Conservation (phyloP, 2,329 filamentous ascomycete species). For the Arthrobotrys conoides region DNA sequence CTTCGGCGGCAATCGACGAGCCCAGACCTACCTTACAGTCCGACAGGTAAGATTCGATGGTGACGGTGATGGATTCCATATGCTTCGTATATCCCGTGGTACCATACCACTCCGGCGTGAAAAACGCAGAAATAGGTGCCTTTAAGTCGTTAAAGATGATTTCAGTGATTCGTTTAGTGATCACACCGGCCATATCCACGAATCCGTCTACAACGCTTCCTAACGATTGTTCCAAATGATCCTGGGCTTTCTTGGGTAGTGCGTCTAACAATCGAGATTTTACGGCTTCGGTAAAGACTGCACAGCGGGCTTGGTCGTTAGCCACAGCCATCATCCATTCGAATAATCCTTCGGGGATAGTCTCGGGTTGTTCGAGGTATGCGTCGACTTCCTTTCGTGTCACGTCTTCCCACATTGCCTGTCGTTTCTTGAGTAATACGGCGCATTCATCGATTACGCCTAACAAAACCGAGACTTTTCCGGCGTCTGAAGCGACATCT, state of each 20-base stretch:
- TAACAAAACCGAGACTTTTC: slow-evolving; percentile 90
- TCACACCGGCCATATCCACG: slow-evolving; percentile 94
- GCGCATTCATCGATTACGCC: slow-evolving; percentile 98
- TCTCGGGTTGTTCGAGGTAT: slow-evolving; percentile 72
- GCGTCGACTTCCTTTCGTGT: slow-evolving; percentile 86
- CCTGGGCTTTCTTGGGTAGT: slow-evolving; percentile 83
- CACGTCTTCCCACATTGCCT: slow-evolving; percentile 87
- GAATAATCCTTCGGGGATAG: slow-evolving; percentile 65
- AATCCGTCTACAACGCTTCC: slow-evolving; percentile 88
- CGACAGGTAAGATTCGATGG: slow-evolving; percentile 92
- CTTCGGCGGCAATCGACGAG: slow-evolving; percentile 93
- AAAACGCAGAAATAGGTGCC: slow-evolving; percentile 86
- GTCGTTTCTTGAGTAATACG: slow-evolving; percentile 83
- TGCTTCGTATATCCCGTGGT: slow-evolving; percentile 72
- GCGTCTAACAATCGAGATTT: slow-evolving; percentile 81
- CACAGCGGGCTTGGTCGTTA: slow-evolving; percentile 98
- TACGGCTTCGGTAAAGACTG: slow-evolving; percentile 88
- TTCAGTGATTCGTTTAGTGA: slow-evolving; percentile 86
- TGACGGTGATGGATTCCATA: slow-evolving; percentile 94
- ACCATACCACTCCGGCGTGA: slow-evolving; percentile 90
- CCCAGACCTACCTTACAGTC: slow-evolving; percentile 70
- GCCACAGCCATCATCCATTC: slow-evolving; percentile 98
- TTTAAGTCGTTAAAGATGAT: slow-evolving; percentile 93
- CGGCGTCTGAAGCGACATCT: slow-evolving; percentile 84
- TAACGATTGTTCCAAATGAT: slow-evolving; percentile 82